Evolutionary conservation across 768 basidiomycete species (phyloP), one percentile per base, ranked within the genome.

Genomic region (Gyrodon lividus): DNA sequence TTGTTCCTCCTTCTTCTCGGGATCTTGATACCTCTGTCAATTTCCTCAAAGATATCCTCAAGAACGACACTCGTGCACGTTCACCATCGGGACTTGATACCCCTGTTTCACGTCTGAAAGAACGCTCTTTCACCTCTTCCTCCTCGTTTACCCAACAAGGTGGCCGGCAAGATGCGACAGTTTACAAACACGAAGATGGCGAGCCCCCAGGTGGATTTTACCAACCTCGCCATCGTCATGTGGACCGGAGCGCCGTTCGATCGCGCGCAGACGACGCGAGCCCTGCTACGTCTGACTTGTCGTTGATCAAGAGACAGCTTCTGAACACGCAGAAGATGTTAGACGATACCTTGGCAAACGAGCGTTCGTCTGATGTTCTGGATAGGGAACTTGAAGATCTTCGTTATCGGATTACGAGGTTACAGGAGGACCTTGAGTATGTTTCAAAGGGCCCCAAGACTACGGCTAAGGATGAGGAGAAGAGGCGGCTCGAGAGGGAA

Each of bases 361-460:
- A 82, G 47, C 81, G 75, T 2, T 94, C 96, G 54, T 94, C 98
- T 61, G 94, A 97, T 50, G 87, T 79, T 44, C 76, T 99, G n/a
- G 91, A 95, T 48, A 79, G 86, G 40, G 97, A 98, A 70, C 78
- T 97, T 72, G 81, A 86, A 6, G 91, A 95, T 57, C 73, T 99
- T 42, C 83, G 82, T 39, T 92, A 91, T 62, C 81, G 87, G 24
- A 92, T 97, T 41, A 83, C 84, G 63, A 76, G 94, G 19, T 79
- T 99, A 4, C 86, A 91, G 63, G 92, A 97, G 44, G 96, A 98
- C 67, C 74, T 99, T 26, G 93, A 97, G 37, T 90, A 94, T 57
- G 83, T 86, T 47, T 81, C 84, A 2, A 82, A 86, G 6, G 89
- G 92, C 0, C 83, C 92, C 1, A 78, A 84, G 51, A 81, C 83